These are phyloP conservation scores for Comarum palustre DNA, from an alignment of 306 rosid genomes.

Conservation along the genomic window DNA sequence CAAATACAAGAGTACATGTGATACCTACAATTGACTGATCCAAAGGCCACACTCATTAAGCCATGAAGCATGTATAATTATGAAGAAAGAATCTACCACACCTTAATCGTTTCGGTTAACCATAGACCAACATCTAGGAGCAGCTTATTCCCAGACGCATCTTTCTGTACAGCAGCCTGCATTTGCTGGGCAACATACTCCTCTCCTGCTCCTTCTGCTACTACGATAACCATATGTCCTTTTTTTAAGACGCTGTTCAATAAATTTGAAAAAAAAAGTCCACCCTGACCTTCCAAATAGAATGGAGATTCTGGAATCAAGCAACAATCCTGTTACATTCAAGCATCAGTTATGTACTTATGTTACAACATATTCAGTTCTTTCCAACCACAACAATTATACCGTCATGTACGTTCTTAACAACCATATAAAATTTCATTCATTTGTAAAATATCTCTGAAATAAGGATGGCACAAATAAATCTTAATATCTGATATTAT, in stretches of 20 bases:
- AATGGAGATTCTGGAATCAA: slow-evolving; percentile 96
- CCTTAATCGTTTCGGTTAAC: slow-evolving; percentile 83
- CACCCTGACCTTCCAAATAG: slow-evolving; percentile 88
- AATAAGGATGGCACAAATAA: background rate
- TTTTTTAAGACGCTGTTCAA: slow-evolving; percentile 74
- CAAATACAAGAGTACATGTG: background rate
- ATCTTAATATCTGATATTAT: background rate
- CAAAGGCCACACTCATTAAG: background rate
- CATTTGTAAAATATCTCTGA: background rate
- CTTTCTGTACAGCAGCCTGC: slow-evolving; percentile 43
- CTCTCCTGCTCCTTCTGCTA: slow-evolving; percentile 98
- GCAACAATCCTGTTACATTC: slow-evolving; percentile 87
- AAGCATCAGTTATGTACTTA: background rate
- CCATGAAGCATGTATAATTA: slow-evolving; percentile 9
- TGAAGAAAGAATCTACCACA: slow-evolving; percentile 25
- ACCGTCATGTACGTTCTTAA: slow-evolving; percentile 6
- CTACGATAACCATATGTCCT: slow-evolving; percentile 87
- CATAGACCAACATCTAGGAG: slow-evolving; percentile 83
- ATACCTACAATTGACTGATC: too few species aligned
- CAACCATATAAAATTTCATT: background rate
- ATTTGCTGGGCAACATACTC: slow-evolving; percentile 62
- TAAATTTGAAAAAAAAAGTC: slow-evolving; percentile 74
- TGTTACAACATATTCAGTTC: background rate
- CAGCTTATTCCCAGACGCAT: slow-evolving; percentile 89
- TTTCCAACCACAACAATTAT: slow-evolving; percentile 13